Conservation (phyloP, 1,139 yeast genomes). For the Yamadazyma songkhlaensis region DNA sequence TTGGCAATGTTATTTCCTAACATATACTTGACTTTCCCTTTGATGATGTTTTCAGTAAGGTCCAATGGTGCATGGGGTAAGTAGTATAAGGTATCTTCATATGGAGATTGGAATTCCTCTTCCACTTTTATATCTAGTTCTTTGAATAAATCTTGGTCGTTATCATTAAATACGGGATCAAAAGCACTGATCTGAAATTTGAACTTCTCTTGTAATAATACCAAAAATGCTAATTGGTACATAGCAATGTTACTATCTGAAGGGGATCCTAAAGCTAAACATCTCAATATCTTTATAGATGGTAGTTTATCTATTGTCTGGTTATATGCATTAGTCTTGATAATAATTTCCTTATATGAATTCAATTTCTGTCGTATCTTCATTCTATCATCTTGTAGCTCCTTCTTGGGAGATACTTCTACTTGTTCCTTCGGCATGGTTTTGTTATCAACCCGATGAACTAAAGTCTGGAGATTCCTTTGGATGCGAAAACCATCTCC, state of each 20-base stretch:
- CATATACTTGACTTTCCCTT: conserved; percentile 29
- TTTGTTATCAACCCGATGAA: too few relatives aligned
- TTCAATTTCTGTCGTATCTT: conserved; percentile 6
- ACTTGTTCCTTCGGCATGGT: too few relatives aligned
- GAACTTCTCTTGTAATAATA: conserved; percentile 30
- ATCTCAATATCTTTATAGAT: conserved; percentile 37
- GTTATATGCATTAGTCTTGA: conserved; percentile 1
- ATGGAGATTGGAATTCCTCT: conserved; percentile 17
- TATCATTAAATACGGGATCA: conserved; percentile 59
- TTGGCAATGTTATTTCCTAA: conserved; percentile 49
- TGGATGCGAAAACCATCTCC: too few relatives aligned
- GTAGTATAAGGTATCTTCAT: conserved; percentile 41
- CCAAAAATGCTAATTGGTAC: conserved; percentile 60
- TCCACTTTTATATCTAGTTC: conserved; percentile 19
- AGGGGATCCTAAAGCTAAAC: conserved; percentile 75
- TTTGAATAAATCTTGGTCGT: conserved; percentile 38
- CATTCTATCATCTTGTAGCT: not conserved
- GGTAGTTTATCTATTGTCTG: conserved; percentile 3
- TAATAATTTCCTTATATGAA: conserved; percentile 2
- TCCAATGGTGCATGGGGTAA: conserved; percentile 75
- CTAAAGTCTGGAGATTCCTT: too few relatives aligned
- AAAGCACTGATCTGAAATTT: conserved; percentile 40
- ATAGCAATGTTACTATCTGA: conserved; percentile 54
- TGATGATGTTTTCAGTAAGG: conserved; percentile 48
- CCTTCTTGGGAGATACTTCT: not conserved